Conservation (phyloP, 108 stramenopile genomes). For the Licmophora abbreviata region DNA sequence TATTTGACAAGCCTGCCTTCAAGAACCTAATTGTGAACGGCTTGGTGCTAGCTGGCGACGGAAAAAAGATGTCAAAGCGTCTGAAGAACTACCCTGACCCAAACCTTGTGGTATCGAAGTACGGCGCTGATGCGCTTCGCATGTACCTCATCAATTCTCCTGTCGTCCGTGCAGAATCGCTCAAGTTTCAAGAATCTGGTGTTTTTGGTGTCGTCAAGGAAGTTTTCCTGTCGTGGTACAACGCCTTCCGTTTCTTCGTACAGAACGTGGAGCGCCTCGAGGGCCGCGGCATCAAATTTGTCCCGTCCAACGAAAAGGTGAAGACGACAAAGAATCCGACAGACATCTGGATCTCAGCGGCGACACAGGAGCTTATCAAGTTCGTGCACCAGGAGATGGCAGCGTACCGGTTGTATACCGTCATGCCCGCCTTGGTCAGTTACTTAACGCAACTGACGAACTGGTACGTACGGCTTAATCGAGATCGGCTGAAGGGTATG, state of each 20-base stretch:
- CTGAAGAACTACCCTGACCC: slow-evolving; percentile 99
- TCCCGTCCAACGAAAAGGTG: slow-evolving; percentile 75
- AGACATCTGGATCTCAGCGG: slow-evolving; percentile 98
- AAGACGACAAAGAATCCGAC: slow-evolving; percentile 83
- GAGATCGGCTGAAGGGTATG: slow-evolving; percentile 95
- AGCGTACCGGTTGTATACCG: slow-evolving; percentile 97
- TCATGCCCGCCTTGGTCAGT: slow-evolving; percentile 94
- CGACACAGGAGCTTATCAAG: slow-evolving; percentile 91
- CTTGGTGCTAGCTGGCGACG: slow-evolving; percentile 94
- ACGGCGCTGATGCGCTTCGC: slow-evolving; percentile 98
- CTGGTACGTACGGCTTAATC: slow-evolving; percentile 99
- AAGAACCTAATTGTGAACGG: slow-evolving; percentile 99
- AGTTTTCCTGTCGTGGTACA: slow-evolving; percentile 96
- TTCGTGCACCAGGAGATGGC: slow-evolving; percentile 98
- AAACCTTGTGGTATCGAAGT: slow-evolving; percentile 81
- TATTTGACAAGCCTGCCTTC: slow-evolving; percentile 97
- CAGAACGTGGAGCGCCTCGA: slow-evolving; percentile 89
- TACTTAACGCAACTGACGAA: slow-evolving; percentile 97
- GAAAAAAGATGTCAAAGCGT: slow-evolving; percentile 99
- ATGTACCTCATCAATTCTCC: slow-evolving; percentile 99
- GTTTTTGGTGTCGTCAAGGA: slow-evolving; percentile 95
- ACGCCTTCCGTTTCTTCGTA: slow-evolving; percentile 96
- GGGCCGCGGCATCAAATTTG: slow-evolving; percentile 56
- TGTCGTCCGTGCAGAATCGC: slow-evolving; percentile 95
- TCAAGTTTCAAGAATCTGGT: slow-evolving; percentile 96